These are phyloP conservation scores for Paramecium octaurelia DNA, from an alignment of 73 alveolate genomes.

Conservation along the genomic window DNA sequence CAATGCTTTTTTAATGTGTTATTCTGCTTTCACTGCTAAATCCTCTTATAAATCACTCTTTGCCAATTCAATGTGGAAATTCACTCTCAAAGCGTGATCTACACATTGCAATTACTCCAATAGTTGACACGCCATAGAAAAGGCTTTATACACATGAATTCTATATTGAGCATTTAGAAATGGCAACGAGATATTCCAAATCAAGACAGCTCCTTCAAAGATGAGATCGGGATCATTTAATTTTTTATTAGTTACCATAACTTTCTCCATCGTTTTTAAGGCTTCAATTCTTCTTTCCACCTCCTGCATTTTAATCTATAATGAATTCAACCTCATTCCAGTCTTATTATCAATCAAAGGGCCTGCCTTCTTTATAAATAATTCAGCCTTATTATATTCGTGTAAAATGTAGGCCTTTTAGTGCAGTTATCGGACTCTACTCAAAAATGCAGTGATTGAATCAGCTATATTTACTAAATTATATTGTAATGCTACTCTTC, in stretches of 20 bases:
- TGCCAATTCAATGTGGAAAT: slow-evolving; percentile 95
- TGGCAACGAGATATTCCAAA: slow-evolving; percentile 97
- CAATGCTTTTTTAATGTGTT: slow-evolving; percentile 90
- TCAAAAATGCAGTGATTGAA: slow-evolving; percentile 72
- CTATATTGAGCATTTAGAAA: slow-evolving; percentile 89
- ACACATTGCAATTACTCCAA: slow-evolving; percentile 89
- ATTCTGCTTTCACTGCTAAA: slow-evolving; percentile 91
- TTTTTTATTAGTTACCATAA: slow-evolving; percentile 92
- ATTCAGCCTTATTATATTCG: slow-evolving; percentile 88
- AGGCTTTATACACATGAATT: slow-evolving; percentile 93
- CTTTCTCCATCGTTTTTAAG: slow-evolving; percentile 92
- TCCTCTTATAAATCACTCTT: slow-evolving; percentile 96
- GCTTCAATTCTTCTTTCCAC: slow-evolving; percentile 96
- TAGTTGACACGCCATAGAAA: slow-evolving; percentile 86
- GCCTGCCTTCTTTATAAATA: slow-evolving; percentile 74
- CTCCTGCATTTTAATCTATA: slow-evolving; percentile 76
- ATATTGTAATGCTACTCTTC: slow-evolving; percentile 84
- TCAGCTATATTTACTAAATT: slow-evolving; percentile 78
- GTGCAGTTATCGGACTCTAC: slow-evolving; percentile 73
- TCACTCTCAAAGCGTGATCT: slow-evolving; percentile 92
- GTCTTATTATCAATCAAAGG: slow-evolving; percentile 80
- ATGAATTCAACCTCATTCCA: slow-evolving; percentile 82
- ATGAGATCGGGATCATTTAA: slow-evolving; percentile 94
- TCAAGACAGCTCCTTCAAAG: slow-evolving; percentile 93
- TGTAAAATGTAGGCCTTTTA: slow-evolving; percentile 80